These are phyloP conservation scores for Arthrobotrys entomopaga DNA, from an alignment of 2,329 filamentous ascomycete genomes.

Conservation along the genomic window DNA sequence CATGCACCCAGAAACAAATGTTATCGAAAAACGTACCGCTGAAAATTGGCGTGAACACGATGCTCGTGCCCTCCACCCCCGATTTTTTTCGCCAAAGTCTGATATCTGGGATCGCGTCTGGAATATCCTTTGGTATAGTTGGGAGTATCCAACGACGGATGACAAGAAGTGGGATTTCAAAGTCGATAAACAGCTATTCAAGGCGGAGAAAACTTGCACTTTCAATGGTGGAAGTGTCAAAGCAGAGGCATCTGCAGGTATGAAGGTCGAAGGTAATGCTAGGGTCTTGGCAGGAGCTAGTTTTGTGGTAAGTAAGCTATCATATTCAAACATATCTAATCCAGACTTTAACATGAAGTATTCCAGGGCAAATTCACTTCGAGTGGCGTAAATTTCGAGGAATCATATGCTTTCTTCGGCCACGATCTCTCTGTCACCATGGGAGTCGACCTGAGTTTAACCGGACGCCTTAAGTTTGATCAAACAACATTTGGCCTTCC, in stretches of 20 bases:
- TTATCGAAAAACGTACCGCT: conserved; percentile 36
- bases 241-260: conserved; percentile 28
- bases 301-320: conserved; percentile 28
- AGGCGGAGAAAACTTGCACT: conserved; percentile 42
- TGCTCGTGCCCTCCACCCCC: conserved; percentile 36
- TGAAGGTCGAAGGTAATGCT: conserved; percentile 30
- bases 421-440: conserved; percentile 36
- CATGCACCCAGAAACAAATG: conserved; percentile 31
- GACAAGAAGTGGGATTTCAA: conserved; percentile 46
- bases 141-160: conserved; percentile 5
- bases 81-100: conserved; percentile 22
- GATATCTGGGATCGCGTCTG: conserved; percentile 29
- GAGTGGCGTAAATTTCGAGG: conserved; percentile 34
- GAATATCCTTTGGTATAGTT: conserved; percentile 12
- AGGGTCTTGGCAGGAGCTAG: conserved; percentile 40
- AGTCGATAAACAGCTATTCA: conserved; percentile 36
- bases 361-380: conserved; percentile 42
- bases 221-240: conserved; percentile 42
- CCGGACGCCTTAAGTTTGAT: conserved; percentile 40
- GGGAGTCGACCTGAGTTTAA: conserved; percentile 32
- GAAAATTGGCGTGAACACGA: conserved; percentile 45
- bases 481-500: conserved; percentile 38
- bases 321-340: conserved; percentile 8
- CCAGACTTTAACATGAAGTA: conserved; percentile 20
- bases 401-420: conserved; percentile 43